These are phyloP conservation scores for Harringtonia lauricola DNA, from an alignment of 2,329 filamentous ascomycete genomes.

Conservation along the genomic window DNA sequence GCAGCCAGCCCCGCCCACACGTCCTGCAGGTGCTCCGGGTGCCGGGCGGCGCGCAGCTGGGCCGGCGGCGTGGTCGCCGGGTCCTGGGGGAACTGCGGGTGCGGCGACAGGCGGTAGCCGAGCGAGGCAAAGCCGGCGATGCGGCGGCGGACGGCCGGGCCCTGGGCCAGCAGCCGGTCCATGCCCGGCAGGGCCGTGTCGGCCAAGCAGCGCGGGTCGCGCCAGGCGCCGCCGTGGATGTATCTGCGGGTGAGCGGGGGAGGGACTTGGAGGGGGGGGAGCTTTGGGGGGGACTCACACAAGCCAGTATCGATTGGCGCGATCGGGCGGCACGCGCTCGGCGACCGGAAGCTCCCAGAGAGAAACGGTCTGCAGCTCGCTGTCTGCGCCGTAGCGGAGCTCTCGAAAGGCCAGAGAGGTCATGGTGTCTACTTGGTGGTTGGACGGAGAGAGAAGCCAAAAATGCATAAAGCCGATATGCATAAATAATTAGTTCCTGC, in stretches of 20 bases:
- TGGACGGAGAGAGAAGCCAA: no score
- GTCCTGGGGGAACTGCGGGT: conserved; percentile 35
- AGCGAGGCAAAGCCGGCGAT: conserved; percentile 54
- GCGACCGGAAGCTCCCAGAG: conserved; percentile 26
- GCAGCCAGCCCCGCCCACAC: conserved; percentile 38
- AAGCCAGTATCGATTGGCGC: conserved; percentile 19
- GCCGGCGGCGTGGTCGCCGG: conserved; percentile 21
- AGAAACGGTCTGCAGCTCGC: conserved; percentile 33
- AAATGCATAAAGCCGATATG: no score
- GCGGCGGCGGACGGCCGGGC: conserved; percentile 10
- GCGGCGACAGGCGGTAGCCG: conserved; percentile 51
- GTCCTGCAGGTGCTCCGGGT: conserved; percentile 52
- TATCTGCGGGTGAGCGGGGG: no score
- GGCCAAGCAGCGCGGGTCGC: conserved; percentile 41
- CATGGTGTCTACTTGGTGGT: not conserved
- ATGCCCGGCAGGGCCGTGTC: conserved; percentile 31
- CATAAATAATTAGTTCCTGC: no score
- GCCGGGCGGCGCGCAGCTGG: conserved; percentile 30
- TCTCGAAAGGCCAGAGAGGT: conserved; percentile 19
- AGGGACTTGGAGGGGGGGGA: not conserved
- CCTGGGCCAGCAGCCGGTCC: conserved; percentile 3
- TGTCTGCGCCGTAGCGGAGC: conserved; percentile 25
- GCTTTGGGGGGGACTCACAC: conserved; percentile 21
- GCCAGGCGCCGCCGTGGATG: conserved; percentile 54
- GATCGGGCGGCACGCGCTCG: conserved; percentile 7